A percentile compares a stretch with the other conserved stretches of the same genome.
Conservation (phyloP, 441 rosid species). For the Pelargonium citronellum region DNA sequence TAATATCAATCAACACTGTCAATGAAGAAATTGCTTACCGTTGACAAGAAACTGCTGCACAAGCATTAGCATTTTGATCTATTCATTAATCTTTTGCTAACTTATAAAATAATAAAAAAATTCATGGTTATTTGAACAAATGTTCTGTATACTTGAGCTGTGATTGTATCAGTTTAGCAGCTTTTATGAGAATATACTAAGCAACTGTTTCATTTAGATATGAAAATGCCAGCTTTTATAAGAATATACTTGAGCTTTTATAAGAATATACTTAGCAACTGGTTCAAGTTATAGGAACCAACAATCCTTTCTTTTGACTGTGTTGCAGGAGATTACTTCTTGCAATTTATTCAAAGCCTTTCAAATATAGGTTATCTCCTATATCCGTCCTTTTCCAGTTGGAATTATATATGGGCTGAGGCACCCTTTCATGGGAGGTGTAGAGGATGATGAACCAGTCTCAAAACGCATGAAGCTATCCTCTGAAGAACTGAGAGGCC, state of each 20-base stretch:
- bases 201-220: background rate
- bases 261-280: background rate
- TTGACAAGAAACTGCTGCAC: background rate
- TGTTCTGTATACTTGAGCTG: background rate
- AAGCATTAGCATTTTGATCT: background rate
- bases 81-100: background rate
- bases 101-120: background rate
- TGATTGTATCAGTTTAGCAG: background rate
- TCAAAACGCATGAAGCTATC: slow-evolving; percentile 52
- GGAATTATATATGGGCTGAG: slow-evolving; percentile 60
- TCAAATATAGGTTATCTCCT: slow-evolving; percentile 3
- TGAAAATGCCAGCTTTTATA: background rate
- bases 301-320: background rate
- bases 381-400: slow-evolving; percentile 15
- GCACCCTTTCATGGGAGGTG: slow-evolving; percentile 76
- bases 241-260: no score
- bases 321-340: slow-evolving; percentile 34
- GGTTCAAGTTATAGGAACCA: background rate
- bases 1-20: background rate
- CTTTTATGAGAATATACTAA: background rate
- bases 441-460: slow-evolving; percentile 67
- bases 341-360: slow-evolving; percentile 17
- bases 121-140: background rate
- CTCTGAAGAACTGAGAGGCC: slow-evolving; percentile 32
- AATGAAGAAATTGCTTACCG: background rate